These are phyloP conservation scores for Trifolium pratense DNA, from an alignment of 306 rosid genomes.

Conservation along the genomic window DNA sequence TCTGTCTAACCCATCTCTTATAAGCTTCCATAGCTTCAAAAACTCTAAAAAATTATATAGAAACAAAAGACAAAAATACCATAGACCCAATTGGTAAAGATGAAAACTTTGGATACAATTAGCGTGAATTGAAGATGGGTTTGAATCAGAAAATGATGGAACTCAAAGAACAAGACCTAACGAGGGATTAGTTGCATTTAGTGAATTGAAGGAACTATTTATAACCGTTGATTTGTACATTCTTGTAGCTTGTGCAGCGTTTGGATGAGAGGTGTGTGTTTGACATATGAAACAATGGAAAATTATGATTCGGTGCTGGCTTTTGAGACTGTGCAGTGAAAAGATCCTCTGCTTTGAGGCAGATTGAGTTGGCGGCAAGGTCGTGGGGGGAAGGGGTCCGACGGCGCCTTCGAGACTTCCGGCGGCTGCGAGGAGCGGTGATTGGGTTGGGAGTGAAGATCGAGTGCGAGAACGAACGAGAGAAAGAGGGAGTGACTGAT, in stretches of 20 bases:
- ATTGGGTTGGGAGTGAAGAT: too few relatives aligned
- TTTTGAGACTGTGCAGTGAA: not conserved
- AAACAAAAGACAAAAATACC: not conserved
- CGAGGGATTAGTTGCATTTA: not conserved
- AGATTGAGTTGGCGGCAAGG: too few relatives aligned
- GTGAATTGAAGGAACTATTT: not conserved
- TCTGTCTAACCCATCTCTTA: constrained; percentile 86
- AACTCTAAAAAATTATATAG: constrained; percentile 30
- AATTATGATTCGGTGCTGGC: not conserved
- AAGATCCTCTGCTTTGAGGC: too few relatives aligned
- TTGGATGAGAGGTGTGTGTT: not conserved
- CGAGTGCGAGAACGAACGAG: too few relatives aligned
- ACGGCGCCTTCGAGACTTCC: too few relatives aligned
- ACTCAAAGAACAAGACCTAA: not conserved
- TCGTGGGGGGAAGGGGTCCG: too few relatives aligned
- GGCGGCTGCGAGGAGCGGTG: too few relatives aligned
- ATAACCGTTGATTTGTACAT: constrained; percentile 21
- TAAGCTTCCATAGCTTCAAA: constrained; percentile 77
- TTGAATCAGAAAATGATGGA: constrained; percentile 34
- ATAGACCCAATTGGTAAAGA: constrained; percentile 38
- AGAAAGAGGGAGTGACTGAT: too few relatives aligned
- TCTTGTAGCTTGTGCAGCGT: not conserved
- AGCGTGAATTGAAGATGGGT: constrained; percentile 37
- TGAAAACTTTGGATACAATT: not conserved
- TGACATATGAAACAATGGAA: not conserved